Base-by-base conservation (phyloP, 2,329 filamentous ascomycete genomes). In the Byssothecium circinans region DNA sequence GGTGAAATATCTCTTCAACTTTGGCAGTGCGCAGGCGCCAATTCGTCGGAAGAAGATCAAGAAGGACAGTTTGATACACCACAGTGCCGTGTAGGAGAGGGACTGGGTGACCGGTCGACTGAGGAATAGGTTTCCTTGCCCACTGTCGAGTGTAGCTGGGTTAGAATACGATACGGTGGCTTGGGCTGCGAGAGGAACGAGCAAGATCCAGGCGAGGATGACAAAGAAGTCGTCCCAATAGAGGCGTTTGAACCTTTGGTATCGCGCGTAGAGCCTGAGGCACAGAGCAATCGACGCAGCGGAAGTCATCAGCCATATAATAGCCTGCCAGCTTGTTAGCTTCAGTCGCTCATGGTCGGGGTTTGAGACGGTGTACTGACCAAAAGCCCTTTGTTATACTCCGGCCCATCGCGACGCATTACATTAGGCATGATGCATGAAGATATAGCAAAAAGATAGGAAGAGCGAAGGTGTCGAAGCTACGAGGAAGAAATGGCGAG, bases 171-270 rank as follows among this genome's bases (percentile, higher is more conserved):
- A 20, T n/a, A 15, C 5, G 6, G 19, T 41, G 8, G 15, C 18
- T 17, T 35, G 19, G 12, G 30, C 14, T 10, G 25, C 8, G 27
- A 51, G 35, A 17, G 43, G 22, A 12, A 44, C 39, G 12, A 41
- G 32, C 15, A 45, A 17, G 2, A 30, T 38, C 34, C 39, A 51
- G 11, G 40, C 27, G 14, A 47, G 15, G 20, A 47, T 20, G 7
- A 51, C 49, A 18, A 47, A 47, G 10, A 47, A 22, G 37, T 51
- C 49, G 29, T 51, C 49, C 49, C 49, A 51, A n/a, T 39, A 51
- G 32, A 51, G 40, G 15, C 41, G 43, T 8, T 45, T 38, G 29
- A 51, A 51, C 23, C 38, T 46, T 25, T 41, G 41, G 22, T 36
- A 44, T 29, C 40, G 33, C 1, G 40, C 43, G 19, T 23, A 47